Evolutionary conservation across 495 filamentous ascomycete genomes (phyloP), one percentile per base, ranked within the genome.

Genomic region (Endocarpon pusillum): DNA sequence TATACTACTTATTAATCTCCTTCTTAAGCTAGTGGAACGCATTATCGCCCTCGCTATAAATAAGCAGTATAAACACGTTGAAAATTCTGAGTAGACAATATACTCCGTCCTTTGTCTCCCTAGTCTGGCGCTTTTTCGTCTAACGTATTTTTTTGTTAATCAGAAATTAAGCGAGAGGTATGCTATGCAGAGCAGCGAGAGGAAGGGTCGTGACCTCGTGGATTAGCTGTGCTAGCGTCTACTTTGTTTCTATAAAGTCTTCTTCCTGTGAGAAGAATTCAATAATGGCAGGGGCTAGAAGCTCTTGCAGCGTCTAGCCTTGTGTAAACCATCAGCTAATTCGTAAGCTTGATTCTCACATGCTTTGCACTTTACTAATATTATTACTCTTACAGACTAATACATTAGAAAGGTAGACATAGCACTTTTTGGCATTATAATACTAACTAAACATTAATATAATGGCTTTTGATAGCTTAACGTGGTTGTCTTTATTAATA

Each of bases 1-100:
- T n/a, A n/a, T n/a, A n/a, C n/a, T n/a, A 14, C 28, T 31, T 31
- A 8, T 8, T 25, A 25, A 25, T 25, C 12, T 25, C 23, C 23
- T 25, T 12, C 12, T 25, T 8, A 8, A 25, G 23, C 23, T 12
- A 8, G 12, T 8, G 12, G 23, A 25, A 25, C 8, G 23, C 66
- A 42, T 70, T 49, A 46, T 73, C 67, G 0, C 52, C 10, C 18
- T 45, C 35, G 17, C 65, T 69, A 50, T 75, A 69, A 17, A 60
- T 42, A 4, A 68, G 68, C 32, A 46, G 40, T 18, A 73, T 58
- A 21, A 62, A 57, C 28, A 73, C 63, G 32, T 67, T 42, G 19
- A 75, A 25, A 25, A 25, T 25, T 8, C 23, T 12, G 8, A 25
- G 8, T 25, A 25, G 12, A 25, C 23, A 25, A 12, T 25, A 25